phyloP scores from a whole-genome alignment of 1,284 basidiomycete genomes.

The Inonotus obliquus region DNA sequence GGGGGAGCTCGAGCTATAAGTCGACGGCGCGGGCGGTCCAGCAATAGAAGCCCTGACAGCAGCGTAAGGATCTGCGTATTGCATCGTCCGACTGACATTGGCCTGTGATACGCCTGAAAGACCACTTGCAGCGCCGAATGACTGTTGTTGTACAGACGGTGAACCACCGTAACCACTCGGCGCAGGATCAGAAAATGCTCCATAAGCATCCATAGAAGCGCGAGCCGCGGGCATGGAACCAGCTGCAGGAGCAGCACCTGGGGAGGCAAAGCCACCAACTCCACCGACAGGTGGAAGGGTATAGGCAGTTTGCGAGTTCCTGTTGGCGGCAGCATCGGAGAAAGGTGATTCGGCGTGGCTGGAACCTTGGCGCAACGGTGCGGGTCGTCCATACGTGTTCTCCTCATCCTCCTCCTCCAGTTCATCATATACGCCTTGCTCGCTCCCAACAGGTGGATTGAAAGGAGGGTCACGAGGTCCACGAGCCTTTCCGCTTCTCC shows the following conservation, averaged over 20 bases:
- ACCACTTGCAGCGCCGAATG: slow-evolving; percentile 26
- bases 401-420: slow-evolving; percentile 40
- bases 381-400: slow-evolving; percentile 38
- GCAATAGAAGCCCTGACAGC: slow-evolving; percentile 58
- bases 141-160: slow-evolving; percentile 20
- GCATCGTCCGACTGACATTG: slow-evolving; percentile 79
- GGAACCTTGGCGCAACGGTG: slow-evolving; percentile 31
- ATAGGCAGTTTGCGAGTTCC: slow-evolving; percentile 34
- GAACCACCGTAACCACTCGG: slow-evolving; percentile 57
- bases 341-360: slow-evolving; percentile 44
- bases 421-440: slow-evolving; percentile 40
- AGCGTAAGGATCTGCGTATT: slow-evolving; percentile 79
- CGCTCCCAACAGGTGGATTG: slow-evolving; percentile 41
- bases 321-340: slow-evolving; percentile 41
- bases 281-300: slow-evolving; percentile 27
- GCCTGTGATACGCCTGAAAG: slow-evolving; percentile 35
- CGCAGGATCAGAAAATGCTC: slow-evolving; percentile 80
- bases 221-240: slow-evolving; percentile 35
- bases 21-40: slow-evolving; percentile 13
- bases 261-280: slow-evolving; percentile 30
- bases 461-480: slow-evolving; percentile 69
- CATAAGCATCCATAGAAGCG: slow-evolving; percentile 79
- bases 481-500: slow-evolving; percentile 63
- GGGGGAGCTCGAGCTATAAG: slow-evolving; percentile 1
- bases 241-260: slow-evolving; percentile 29